phyloP scores from a whole-genome alignment of 371 early-diverging fungal genomes.

The Fennellomyces sp. region DNA sequence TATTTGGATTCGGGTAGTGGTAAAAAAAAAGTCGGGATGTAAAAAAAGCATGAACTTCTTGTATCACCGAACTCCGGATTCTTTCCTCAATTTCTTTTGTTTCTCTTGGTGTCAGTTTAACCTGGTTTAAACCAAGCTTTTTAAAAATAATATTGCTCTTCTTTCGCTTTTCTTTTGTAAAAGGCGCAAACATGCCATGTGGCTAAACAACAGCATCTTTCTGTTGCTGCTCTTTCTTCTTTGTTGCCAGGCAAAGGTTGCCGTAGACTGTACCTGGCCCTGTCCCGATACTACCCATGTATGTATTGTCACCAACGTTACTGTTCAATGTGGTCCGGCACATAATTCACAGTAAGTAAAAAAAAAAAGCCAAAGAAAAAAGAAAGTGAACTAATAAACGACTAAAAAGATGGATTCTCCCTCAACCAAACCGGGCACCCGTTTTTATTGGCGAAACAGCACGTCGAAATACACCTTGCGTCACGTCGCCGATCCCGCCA shows the following conservation, averaged over 20 bases:
- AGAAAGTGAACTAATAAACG: background rate
- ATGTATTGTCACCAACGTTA: constrained; percentile 16
- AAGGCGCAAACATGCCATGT: constrained; percentile 6
- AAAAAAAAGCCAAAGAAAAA: background rate
- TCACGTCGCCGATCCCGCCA: constrained; percentile 15
- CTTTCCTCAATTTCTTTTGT: constrained; percentile 2
- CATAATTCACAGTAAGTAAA: constrained; percentile 24
- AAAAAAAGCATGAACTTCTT: background rate
- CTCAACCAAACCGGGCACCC: constrained; percentile 16
- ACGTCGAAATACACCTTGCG: constrained; percentile 22
- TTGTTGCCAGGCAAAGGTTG: constrained; percentile 8
- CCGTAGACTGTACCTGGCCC: constrained; percentile 32
- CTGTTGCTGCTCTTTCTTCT: background rate
- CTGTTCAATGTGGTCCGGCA: constrained; percentile 17
- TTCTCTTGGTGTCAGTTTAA: background rate
- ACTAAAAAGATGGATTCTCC: constrained; percentile 25
- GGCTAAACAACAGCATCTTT: background rate
- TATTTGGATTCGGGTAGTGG: too few species aligned
- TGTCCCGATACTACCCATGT: constrained; percentile 16
- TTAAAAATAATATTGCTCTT: background rate
- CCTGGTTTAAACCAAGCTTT: background rate
- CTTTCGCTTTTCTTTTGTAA: background rate
- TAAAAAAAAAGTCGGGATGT: too few species aligned
- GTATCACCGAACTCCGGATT: background rate
- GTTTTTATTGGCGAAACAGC: constrained; percentile 27